Evolutionary conservation across 257 asterid genomes (phyloP), one percentile per base, ranked within the genome.

Genomic region (Cynanchum wilfordii): DNA sequence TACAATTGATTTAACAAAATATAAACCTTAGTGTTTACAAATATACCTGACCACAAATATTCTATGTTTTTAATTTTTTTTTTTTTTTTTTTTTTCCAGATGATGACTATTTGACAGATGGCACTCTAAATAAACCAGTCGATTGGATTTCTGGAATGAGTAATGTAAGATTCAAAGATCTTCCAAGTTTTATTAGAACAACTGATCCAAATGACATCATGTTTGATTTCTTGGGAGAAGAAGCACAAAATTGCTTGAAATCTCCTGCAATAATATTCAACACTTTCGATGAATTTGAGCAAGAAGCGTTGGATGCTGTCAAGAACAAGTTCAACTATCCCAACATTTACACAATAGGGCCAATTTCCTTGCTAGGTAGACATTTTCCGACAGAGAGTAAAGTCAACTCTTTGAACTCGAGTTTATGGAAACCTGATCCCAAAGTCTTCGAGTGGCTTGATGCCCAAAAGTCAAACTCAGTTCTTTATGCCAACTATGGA

Each of bases 151-250:
- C 45, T 40, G 45, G 9, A 10, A 40, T 40, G 45, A 40, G 45
- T 0, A 40, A 40, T 8, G 45, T 40, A 0, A 40, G 45, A 40
- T 40, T 40, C 8, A 40, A 40, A 40, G 45, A 40, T 40, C 45
- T 40, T 40, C 45, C 45, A 0, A 85, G 87, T 75, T 87, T 87
- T 69, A 15, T 87, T 29, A 49, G 75, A 63, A 85, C 87, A 42
- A 82, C 86, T 0, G 87, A 89, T 76, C 90, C 89, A 19, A 29
- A 89, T 22, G 92, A 87, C 81, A 82, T 89, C 22, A 68, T 89
- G 89, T 81, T 89, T 65, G 75, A 85, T 25, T 84, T 75, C 87
- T 0, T 79, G 68, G 80, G 82, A 70, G 87, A 85, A 62, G 88
- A 89, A 79, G 83, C 84, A 2, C 86, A 85, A 44, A 75, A 47